phyloP scores from a whole-genome alignment of 306 rosid species.

The Albizia julibrissin region DNA sequence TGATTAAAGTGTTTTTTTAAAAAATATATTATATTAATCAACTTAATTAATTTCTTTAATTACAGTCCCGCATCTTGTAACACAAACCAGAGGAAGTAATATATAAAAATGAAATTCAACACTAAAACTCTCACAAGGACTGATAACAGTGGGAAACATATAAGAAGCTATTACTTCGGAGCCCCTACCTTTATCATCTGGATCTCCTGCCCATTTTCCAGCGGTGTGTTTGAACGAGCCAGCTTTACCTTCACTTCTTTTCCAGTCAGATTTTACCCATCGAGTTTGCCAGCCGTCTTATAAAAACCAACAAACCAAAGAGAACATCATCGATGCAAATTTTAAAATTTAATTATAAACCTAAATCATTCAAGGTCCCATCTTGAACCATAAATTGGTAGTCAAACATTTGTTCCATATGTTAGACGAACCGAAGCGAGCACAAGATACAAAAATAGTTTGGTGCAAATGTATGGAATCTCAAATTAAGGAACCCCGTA shows the following conservation, averaged over 20 bases:
- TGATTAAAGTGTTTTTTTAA: too few species aligned
- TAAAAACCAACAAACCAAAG: conserved; percentile 20
- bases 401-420: not conserved
- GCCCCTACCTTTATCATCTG: conserved; percentile 78
- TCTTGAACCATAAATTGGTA: not conserved
- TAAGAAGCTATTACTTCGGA: not conserved
- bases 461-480: not conserved
- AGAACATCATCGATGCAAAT: not conserved
- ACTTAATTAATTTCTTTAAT: too few species aligned
- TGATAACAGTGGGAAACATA: not conserved
- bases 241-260: conserved; percentile 81
- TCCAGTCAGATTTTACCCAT: conserved; percentile 94
- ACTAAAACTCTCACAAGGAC: not conserved
- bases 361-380: not conserved
- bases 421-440: not conserved
- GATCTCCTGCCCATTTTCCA: conserved; percentile 94
- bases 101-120: not conserved
- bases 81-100: too few species aligned
- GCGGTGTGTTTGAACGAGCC: conserved; percentile 87
- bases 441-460: not conserved
- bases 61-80: too few species aligned
- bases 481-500: not conserved
- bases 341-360: not conserved
- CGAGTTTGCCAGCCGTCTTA: conserved; percentile 83
- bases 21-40: too few species aligned